phyloP scores from a whole-genome alignment of 495 filamentous ascomycete genomes.

The Bacidia gigantensis region DNA sequence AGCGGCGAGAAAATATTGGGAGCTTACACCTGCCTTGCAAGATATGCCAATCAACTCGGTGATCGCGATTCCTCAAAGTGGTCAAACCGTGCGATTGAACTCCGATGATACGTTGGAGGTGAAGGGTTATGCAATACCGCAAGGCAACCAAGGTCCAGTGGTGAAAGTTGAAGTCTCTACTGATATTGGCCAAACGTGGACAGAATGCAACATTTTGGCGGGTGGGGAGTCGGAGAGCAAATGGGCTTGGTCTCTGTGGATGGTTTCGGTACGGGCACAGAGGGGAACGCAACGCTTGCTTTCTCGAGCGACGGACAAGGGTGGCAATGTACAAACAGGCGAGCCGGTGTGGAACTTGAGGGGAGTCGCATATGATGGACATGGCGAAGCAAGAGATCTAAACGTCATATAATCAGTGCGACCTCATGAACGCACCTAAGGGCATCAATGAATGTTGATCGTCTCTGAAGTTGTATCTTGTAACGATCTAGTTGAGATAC shows the following conservation, averaged over 20 bases:
- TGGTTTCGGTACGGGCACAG: conserved; percentile 23
- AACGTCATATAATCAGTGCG: too few species aligned
- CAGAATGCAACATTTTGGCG: conserved; percentile 28
- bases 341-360: conserved; percentile 42
- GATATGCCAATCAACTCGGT: conserved; percentile 51
- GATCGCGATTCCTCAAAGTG: conserved; percentile 34
- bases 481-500: too few species aligned
- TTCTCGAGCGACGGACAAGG: conserved; percentile 39
- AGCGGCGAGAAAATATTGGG: conserved; percentile 41
- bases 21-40: conserved; percentile 38
- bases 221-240: conserved; percentile 18
- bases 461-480: too few species aligned
- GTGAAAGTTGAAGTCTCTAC: conserved; percentile 36
- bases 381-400: too few species aligned
- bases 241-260: conserved; percentile 41
- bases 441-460: too few species aligned
- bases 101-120: conserved; percentile 30
- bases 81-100: conserved; percentile 24
- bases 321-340: conserved; percentile 34
- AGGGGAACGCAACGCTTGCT: conserved; percentile 27
- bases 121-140: conserved; percentile 43
- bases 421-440: too few species aligned
- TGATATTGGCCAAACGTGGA: conserved; percentile 38
- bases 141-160: conserved; percentile 39
- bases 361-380: conserved; percentile 49